Conservation (phyloP, 2,329 filamentous ascomycete genomes). For the Rutstroemia sp. region DNA sequence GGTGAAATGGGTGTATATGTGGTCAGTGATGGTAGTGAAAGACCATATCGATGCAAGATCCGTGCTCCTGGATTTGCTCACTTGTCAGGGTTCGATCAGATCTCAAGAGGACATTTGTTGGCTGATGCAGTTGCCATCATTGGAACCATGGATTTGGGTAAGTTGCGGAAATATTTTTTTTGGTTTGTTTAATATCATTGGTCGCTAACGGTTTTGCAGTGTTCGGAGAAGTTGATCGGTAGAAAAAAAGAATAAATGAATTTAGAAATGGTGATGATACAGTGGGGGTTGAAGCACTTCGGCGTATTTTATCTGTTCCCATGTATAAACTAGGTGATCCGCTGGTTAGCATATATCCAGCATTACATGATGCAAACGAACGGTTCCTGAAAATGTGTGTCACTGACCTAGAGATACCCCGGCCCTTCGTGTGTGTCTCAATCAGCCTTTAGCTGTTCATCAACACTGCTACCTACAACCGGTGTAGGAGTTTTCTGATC, state of each 20-base stretch:
- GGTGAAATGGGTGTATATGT: conserved; percentile 98
- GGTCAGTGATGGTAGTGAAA: conserved; percentile 91
- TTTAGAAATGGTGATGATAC: conserved; percentile 4
- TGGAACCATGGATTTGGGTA: conserved; percentile 79
- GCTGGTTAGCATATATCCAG: neutral
- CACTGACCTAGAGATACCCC: conserved; percentile 1
- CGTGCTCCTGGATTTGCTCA: conserved; percentile 95
- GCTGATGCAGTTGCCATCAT: conserved; percentile 97
- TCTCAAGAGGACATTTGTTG: conserved; percentile 84
- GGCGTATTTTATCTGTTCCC: neutral
- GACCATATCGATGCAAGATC: conserved; percentile 96
- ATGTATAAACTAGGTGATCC: neutral
- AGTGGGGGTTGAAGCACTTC: neutral
- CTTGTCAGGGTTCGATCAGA: conserved; percentile 86
- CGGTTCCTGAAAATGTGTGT: neutral
- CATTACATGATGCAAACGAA: neutral
- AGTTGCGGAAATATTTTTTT: conserved; percentile 29
- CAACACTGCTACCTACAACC: conserved; percentile 9
- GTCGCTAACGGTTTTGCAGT: conserved; percentile 22
- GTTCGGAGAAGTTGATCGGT: conserved; percentile 44
- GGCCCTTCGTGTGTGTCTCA: neutral
- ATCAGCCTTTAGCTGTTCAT: neutral
- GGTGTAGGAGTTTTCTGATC: neutral
- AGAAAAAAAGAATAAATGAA: conserved; percentile 18
- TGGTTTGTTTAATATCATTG: conserved; percentile 6